Evolutionary conservation across 192 early-diverging fungal species (phyloP), one percentile per base, ranked within the genome.

Genomic region (Coemansia sp.): DNA sequence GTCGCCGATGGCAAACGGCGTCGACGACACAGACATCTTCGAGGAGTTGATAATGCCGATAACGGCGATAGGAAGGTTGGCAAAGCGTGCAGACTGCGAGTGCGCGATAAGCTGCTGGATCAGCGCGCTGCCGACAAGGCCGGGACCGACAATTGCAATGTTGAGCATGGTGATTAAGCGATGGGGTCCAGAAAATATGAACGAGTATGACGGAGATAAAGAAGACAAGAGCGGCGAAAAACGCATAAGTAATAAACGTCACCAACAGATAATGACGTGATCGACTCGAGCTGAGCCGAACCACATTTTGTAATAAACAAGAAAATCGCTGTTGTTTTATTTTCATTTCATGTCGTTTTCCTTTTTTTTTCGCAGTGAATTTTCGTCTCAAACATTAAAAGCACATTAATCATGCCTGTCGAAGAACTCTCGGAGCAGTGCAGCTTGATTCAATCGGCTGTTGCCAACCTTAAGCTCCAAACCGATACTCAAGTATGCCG

Each of bases 121-220:
- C 45, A 98, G 86, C 54, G 89, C 94, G n/a, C 86, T 83, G 60
- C 95, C 95, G 54, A 98, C 95, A 50, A 95, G 87, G 42, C 95
- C 95, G 50, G 93, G 90, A 30, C 95, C 95, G 73, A 98, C 85
- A 58, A 98, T 88, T 56, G 91, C 95, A 67, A 98, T 73, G 71
- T 88, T 89, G 55, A 92, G 67, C 77, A 79, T 79, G 27, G 43
- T 40, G 35, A 40, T 16, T 40, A 40, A 40, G 35, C 35, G 35
- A 40, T 40, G n/a, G n/a, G 35, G 14, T 40, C 0, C 12, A 40
- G 35, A 40, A 40, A 40, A 40, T n/a, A n/a, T n/a, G n/a, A n/a
- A n/a, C n/a, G n/a, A n/a, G n/a, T n/a, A n/a, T n/a, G n/a, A n/a
- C n/a, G n/a, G n/a, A n/a, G n/a, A n/a, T n/a, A n/a, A n/a, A n/a